Percentiles rank a stretch among this genome's conserved stretches.
phyloP scores from a whole-genome alignment of 2,329 filamentous ascomycete species.

The Fusarium brevicatenulatum region DNA sequence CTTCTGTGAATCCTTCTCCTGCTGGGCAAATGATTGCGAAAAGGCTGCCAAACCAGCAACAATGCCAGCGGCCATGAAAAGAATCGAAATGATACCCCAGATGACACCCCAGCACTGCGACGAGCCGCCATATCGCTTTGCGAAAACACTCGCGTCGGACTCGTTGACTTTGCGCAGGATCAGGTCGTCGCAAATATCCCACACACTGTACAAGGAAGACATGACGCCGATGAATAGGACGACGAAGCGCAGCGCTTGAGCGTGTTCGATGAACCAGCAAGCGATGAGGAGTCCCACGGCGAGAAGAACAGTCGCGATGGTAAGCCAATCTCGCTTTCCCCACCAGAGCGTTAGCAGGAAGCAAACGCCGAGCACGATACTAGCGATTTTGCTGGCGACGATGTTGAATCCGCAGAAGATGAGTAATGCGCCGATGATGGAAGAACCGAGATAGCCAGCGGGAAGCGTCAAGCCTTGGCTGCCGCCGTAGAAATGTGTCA shows the following conservation, averaged over 20 bases:
- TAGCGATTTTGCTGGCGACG: constrained; percentile 82
- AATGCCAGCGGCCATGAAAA: constrained; percentile 78
- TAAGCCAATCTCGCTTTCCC: constrained; percentile 82
- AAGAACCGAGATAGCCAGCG: constrained; percentile 81
- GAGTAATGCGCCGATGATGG: constrained; percentile 78
- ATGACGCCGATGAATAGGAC: constrained; percentile 86
- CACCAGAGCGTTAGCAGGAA: constrained; percentile 86
- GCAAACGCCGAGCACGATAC: constrained; percentile 76
- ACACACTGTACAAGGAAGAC: constrained; percentile 82
- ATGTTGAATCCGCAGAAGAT: constrained; percentile 86
- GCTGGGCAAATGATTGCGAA: constrained; percentile 73
- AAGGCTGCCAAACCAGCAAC: constrained; percentile 82
- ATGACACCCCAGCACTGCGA: constrained; percentile 84
- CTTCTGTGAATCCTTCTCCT: constrained; percentile 73
- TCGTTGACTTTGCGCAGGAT: constrained; percentile 83
- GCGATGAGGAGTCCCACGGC: constrained; percentile 77
- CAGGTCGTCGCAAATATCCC: constrained; percentile 87
- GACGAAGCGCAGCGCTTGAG: constrained; percentile 77
- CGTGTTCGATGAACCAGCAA: constrained; percentile 84
- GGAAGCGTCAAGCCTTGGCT: constrained; percentile 76
- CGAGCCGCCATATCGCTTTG: constrained; percentile 79
- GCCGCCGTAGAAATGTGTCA: constrained; percentile 80
- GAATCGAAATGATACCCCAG: constrained; percentile 77
- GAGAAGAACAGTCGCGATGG: constrained; percentile 74
- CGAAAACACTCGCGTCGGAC: constrained; percentile 83